These are phyloP conservation scores for Oxalis stricta DNA, from an alignment of 441 rosid species.

Conservation along the genomic window DNA sequence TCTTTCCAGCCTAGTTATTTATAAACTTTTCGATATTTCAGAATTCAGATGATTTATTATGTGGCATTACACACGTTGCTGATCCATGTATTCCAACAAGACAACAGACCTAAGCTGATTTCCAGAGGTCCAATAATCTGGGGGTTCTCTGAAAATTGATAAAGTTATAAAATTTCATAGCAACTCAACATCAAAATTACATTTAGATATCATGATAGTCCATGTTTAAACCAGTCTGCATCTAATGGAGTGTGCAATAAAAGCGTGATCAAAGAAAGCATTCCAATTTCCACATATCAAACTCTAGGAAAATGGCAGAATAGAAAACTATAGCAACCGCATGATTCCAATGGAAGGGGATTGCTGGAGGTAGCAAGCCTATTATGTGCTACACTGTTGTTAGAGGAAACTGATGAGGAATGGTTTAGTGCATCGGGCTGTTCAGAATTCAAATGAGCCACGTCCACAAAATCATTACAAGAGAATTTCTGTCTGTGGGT, in stretches of 20 bases:
- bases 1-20: no score
- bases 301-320: conserved; percentile 1
- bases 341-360: conserved; percentile 14
- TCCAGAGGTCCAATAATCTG: no score
- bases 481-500: conserved; percentile 2
- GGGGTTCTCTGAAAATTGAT: no score
- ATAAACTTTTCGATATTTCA: no score
- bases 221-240: background rate
- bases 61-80: no score
- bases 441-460: conserved; percentile 10
- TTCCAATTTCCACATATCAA: conserved; percentile 1
- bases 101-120: no score
- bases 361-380: conserved; percentile 12
- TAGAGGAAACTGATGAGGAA: conserved; percentile 2
- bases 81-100: no score
- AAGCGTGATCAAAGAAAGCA: conserved; percentile 2
- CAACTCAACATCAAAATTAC: no score
- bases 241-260: background rate
- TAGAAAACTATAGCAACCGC: conserved; percentile 30
- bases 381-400: conserved; percentile 13
- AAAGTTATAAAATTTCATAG: no score
- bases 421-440: conserved; percentile 9
- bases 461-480: conserved; percentile 7
- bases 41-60: no score
- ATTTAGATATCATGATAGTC: no score